These are phyloP conservation scores for Patellifolia procumbens DNA, from an alignment of 179 eudicot species.

Conservation along the genomic window DNA sequence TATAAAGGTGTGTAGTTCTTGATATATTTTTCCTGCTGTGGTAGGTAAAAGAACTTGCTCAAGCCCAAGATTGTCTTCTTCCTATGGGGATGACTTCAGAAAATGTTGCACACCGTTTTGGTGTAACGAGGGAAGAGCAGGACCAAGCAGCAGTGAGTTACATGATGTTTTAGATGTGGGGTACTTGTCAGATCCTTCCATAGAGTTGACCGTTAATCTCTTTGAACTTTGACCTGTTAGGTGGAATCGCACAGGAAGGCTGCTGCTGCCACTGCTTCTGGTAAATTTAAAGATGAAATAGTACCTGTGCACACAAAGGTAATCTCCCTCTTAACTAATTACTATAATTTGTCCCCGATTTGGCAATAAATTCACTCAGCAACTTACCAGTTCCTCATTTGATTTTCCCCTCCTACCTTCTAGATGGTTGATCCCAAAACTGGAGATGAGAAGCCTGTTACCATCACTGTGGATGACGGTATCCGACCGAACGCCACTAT, in stretches of 20 bases:
- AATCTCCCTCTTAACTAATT: background rate
- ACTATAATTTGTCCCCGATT: background rate
- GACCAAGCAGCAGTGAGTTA: slow-evolving; percentile 98
- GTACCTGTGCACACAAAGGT: slow-evolving; percentile 87
- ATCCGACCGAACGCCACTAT: slow-evolving; percentile 66
- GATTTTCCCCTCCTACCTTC: slow-evolving; percentile 5
- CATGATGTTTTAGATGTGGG: slow-evolving; percentile 7
- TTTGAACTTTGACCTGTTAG: slow-evolving; percentile 38
- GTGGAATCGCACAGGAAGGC: slow-evolving; percentile 94
- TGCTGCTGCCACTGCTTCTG: slow-evolving; percentile 96
- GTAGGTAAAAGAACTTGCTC: slow-evolving; percentile 42
- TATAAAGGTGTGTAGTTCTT: background rate
- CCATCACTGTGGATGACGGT: slow-evolving; percentile 82
- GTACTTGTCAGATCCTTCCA: background rate
- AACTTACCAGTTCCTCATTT: background rate
- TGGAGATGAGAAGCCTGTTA: slow-evolving; percentile 85
- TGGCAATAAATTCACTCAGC: background rate
- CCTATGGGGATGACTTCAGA: slow-evolving; percentile 98
- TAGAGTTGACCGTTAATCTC: slow-evolving; percentile 11
- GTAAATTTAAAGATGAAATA: slow-evolving; percentile 90
- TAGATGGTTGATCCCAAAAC: slow-evolving; percentile 92
- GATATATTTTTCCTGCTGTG: slow-evolving; percentile 9
- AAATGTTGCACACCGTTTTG: slow-evolving; percentile 87
- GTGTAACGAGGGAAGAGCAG: slow-evolving; percentile 85
- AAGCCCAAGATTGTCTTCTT: slow-evolving; percentile 95